phyloP scores from a whole-genome alignment of 2,329 filamentous ascomycete species.

The Teratosphaeria pseudoeucalypti region DNA sequence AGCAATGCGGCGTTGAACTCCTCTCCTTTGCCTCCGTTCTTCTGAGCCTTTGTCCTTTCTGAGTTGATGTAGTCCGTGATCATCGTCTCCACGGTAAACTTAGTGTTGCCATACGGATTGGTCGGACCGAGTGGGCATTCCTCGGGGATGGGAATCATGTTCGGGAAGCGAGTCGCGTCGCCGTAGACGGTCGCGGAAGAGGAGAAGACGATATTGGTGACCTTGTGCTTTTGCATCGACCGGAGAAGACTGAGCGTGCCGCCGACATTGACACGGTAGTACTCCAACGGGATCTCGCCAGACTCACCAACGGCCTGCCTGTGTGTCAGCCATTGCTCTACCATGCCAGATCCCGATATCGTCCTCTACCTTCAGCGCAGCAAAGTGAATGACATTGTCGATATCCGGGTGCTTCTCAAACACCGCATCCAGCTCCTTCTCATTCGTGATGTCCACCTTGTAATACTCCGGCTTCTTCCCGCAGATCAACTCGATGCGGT shows the following conservation, averaged over 20 bases:
- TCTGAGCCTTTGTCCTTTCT: slow-evolving; percentile 71
- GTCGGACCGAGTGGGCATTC: slow-evolving; percentile 91
- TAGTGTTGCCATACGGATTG: slow-evolving; percentile 96
- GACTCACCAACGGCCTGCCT: slow-evolving; percentile 90
- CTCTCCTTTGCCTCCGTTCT: slow-evolving; percentile 64
- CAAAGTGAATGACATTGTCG: slow-evolving; percentile 98
- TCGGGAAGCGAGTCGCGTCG: slow-evolving; percentile 85
- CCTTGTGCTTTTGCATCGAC: slow-evolving; percentile 80
- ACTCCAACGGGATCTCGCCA: slow-evolving; percentile 84
- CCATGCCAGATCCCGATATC: slow-evolving; percentile 51
- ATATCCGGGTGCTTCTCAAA: slow-evolving; percentile 85
- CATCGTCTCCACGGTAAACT: slow-evolving; percentile 80
- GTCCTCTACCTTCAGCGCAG: slow-evolving; percentile 69
- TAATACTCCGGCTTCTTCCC: slow-evolving; percentile 81
- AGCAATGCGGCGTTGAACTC: slow-evolving; percentile 90
- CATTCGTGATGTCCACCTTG: slow-evolving; percentile 79
- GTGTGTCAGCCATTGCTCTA: slow-evolving; percentile 21
- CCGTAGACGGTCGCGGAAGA: slow-evolving; percentile 97
- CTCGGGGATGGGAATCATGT: slow-evolving; percentile 99
- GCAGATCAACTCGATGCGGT: slow-evolving; percentile 87
- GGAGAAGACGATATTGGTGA: slow-evolving; percentile 96
- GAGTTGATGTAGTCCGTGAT: slow-evolving; percentile 86
- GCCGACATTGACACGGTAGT: slow-evolving; percentile 94
- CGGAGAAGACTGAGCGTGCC: slow-evolving; percentile 80
- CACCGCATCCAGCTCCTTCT: slow-evolving; percentile 71